These are phyloP conservation scores for Immersiella caudata DNA, from an alignment of 495 filamentous ascomycete species.

Conservation along the genomic window DNA sequence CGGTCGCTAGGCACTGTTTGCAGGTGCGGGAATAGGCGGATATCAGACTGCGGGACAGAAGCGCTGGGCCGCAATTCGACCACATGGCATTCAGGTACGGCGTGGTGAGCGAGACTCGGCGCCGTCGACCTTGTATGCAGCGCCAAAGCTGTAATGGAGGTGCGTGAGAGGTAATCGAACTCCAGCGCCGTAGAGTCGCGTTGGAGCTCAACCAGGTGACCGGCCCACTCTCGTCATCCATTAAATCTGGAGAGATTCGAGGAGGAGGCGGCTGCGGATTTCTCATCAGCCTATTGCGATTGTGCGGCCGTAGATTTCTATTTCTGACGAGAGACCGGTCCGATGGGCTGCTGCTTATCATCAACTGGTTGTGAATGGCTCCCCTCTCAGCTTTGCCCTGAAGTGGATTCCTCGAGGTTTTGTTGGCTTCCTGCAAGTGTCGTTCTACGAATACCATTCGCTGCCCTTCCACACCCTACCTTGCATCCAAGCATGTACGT, in stretches of 20 bases:
- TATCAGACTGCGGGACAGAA: constrained; percentile 2
- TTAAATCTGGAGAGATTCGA: background rate
- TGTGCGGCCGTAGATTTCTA: background rate
- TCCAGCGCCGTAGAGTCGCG: background rate
- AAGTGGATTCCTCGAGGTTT: background rate
- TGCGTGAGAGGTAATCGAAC: background rate
- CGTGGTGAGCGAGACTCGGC: background rate
- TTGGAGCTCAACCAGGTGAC: background rate
- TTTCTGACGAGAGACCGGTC: background rate
- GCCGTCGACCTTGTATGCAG: background rate
- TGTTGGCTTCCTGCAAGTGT: constrained; percentile 5
- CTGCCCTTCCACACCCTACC: background rate
- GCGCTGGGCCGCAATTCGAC: background rate
- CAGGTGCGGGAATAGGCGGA: constrained; percentile 7
- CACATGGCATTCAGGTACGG: background rate
- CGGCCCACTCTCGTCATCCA: background rate
- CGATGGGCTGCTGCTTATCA: background rate
- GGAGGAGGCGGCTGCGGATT: background rate
- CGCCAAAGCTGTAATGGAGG: background rate
- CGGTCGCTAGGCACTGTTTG: constrained; percentile 3
- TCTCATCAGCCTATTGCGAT: background rate
- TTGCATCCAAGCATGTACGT: background rate
- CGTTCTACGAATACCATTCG: background rate
- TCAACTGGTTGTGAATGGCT: background rate
- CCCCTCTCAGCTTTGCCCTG: background rate